Percentiles rank a stretch among this genome's conserved stretches.
phyloP scores from a whole-genome alignment of 345 rosid genomes.

The Mercurialis annua region DNA sequence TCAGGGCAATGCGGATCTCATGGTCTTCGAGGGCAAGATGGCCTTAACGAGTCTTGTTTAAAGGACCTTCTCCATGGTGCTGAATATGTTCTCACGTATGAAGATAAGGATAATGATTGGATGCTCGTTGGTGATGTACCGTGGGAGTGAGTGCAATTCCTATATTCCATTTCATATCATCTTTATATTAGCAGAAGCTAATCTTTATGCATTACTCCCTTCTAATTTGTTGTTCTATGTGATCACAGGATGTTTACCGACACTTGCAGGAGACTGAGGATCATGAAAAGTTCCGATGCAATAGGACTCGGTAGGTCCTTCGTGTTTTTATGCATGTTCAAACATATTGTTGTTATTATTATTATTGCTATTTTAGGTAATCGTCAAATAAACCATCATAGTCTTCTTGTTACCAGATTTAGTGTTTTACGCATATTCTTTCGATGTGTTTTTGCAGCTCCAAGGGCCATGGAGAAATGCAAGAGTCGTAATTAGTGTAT shows the following conservation, averaged over 20 bases:
- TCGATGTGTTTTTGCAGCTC: constrained; percentile 37
- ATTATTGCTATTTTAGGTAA: too few relatives aligned
- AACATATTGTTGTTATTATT: too few relatives aligned
- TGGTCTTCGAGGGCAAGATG: constrained; percentile 41
- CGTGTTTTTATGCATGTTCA: too few relatives aligned
- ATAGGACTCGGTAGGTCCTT: constrained; percentile 32
- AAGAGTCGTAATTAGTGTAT: constrained; percentile 28
- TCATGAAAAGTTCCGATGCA: constrained; percentile 37
- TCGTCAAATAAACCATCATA: not conserved
- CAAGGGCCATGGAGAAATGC: constrained; percentile 50
- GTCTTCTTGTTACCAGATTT: not conserved
- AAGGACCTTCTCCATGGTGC: constrained; percentile 46
- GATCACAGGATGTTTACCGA: constrained; percentile 29
- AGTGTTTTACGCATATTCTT: not conserved
- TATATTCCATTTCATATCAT: not conserved
- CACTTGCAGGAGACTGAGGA: constrained; percentile 26
- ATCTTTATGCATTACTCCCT: not conserved
- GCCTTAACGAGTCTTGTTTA: constrained; percentile 34
- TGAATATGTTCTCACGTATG: constrained; percentile 33
- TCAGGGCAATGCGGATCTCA: constrained; percentile 47
- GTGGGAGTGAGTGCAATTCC: constrained; percentile 29
- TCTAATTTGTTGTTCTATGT: not conserved
- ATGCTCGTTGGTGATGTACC: constrained; percentile 38
- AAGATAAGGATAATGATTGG: constrained; percentile 34
- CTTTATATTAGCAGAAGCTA: not conserved